These are phyloP conservation scores for Escallonia rubra DNA, from an alignment of 129 eudicot species.

Conservation along the genomic window DNA sequence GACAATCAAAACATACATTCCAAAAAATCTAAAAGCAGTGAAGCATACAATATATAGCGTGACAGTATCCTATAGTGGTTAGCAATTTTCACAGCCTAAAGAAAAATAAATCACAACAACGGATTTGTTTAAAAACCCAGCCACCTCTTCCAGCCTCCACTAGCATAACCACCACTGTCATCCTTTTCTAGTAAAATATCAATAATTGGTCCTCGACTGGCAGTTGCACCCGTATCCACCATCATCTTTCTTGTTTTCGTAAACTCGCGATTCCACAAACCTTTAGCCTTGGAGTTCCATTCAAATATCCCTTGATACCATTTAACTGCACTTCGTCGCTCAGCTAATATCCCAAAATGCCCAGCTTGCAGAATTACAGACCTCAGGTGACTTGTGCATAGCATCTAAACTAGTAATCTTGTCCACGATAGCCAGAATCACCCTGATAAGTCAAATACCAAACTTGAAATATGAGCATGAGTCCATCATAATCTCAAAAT, in stretches of 20 bases:
- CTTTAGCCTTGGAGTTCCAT: conserved; percentile 19
- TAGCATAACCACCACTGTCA: conserved; percentile 52
- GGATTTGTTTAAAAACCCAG: conserved; percentile 7
- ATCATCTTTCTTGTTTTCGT: conserved; percentile 46
- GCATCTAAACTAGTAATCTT: conserved; percentile 49
- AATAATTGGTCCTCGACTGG: conserved; percentile 26
- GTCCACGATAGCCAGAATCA: conserved; percentile 4
- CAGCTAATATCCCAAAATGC: conserved; percentile 30
- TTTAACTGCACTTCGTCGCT: conserved; percentile 24
- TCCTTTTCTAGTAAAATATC: conserved; percentile 47
- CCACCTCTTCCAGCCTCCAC: conserved; percentile 93
- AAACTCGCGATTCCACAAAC: conserved; percentile 25
- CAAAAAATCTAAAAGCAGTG: background rate
- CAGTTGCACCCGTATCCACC: conserved; percentile 52
- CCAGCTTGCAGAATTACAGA: conserved; percentile 44
- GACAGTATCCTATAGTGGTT: background rate
- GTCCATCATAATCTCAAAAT: background rate
- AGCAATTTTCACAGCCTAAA: conserved; percentile 6
- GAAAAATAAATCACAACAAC: background rate
- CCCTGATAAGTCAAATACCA: conserved; percentile 1
- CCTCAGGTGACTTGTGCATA: conserved; percentile 56
- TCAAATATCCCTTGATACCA: conserved; percentile 21
- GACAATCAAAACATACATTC: background rate
- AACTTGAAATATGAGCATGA: background rate
- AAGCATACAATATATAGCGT: background rate